Base-by-base conservation (phyloP, 148 eudicot species). In the Chenopodium suecicum region DNA sequence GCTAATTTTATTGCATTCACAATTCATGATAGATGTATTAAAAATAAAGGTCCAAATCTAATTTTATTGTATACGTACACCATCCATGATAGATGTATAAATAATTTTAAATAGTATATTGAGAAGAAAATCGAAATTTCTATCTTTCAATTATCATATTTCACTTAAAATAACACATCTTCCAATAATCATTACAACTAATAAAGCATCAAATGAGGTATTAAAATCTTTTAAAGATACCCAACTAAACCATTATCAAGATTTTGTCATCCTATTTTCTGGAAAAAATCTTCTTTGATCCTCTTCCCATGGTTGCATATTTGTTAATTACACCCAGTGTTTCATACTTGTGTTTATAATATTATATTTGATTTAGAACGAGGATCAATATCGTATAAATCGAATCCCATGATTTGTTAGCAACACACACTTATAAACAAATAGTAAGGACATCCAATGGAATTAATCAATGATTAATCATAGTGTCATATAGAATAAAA, bases 321-420 rank as follows among this genome's bases (percentile, higher is more conserved):
- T 34, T 20, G 3, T 37, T 17, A 37, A 17, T 13, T 20, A 34
- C 19, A 50, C 27, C 13, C 66, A n/a, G 2, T 19, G 44, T 22
- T 34, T 46, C 31, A 72, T 46, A 72, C 22, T 23, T 34, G 13
- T 37, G 54, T 46, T 46, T 20, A 72, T 37, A 14, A 72, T 72
- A 9, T 72, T 72, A 11, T 1, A 17, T 70, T 32, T 70, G 22
- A 34, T 34, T 37, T 11, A 22, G 22, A 31, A 72, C 3, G 47
- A 44, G 56, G 75, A 44, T 17, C 8, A 0, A 41, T 41, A 41
- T 41, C 75, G 19, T 72, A 72, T 46, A 41, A 4, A 0, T 41
- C 75, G 19, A 46, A 72, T 46, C 75, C 56, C 56, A 44, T n/a
- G 56, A 72, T 72, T 44, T 72, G 25, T 72, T 72, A 72, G 50